Evolutionary conservation across 208 protist genomes (phyloP).

Genomic region (Leishmania tropica): DNA sequence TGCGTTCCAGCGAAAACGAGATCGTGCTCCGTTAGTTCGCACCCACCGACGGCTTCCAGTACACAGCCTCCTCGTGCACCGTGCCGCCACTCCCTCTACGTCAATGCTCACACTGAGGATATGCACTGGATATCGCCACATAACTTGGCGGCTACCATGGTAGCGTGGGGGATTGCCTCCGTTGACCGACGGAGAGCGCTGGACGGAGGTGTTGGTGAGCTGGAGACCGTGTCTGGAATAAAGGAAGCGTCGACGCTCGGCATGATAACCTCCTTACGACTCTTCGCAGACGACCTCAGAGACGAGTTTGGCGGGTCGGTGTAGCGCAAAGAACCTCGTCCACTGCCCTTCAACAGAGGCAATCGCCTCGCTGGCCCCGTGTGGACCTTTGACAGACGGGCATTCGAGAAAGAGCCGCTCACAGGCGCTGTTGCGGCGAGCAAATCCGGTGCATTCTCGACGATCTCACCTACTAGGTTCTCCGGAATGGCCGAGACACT

Average conservation of each 20-base stretch:
- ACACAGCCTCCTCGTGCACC: background rate
- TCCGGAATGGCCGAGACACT: conserved; percentile 52
- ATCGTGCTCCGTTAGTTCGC: background rate
- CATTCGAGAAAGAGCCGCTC: background rate
- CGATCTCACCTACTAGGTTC: conserved; percentile 40
- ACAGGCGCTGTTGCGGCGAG: conserved; percentile 16
- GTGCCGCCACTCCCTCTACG: background rate
- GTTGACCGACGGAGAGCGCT: conserved; percentile 16
- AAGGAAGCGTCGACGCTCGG: conserved; percentile 14
- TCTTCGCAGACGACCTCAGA: background rate
- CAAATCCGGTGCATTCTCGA: conserved; percentile 30
- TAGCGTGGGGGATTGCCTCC: background rate
- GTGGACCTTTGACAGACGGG: background rate
- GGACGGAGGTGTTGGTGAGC: conserved; percentile 5
- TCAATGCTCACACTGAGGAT: conserved; percentile 11
- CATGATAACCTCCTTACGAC: background rate
- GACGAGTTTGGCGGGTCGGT: background rate
- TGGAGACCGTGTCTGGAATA: conserved; percentile 8
- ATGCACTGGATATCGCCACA: background rate
- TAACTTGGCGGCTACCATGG: background rate
- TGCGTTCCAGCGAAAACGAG: background rate
- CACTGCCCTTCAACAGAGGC: background rate
- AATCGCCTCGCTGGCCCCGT: background rate
- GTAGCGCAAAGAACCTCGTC: too few relatives aligned
- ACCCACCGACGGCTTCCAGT: too few relatives aligned